Conservation (phyloP, 805 yeast species). For the Saccharomycopsis lassenensis region DNA sequence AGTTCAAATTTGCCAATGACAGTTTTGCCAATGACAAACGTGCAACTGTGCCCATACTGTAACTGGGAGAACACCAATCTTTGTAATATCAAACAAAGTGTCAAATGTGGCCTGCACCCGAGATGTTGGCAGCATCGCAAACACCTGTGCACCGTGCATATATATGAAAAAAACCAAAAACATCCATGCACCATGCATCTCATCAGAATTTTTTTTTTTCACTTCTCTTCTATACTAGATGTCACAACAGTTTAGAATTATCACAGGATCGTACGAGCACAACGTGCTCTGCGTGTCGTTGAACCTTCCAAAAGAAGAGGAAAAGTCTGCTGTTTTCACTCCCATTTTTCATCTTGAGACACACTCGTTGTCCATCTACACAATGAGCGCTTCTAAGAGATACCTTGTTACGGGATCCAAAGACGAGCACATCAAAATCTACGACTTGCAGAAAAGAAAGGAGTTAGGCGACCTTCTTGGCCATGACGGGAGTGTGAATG, state of each 20-base stretch:
- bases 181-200: background rate
- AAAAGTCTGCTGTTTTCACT: constrained; percentile 56
- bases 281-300: constrained; percentile 75
- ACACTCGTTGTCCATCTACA: constrained; percentile 77
- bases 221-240: background rate
- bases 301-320: constrained; percentile 34
- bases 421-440: constrained; percentile 90
- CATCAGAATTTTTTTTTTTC: background rate
- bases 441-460: constrained; percentile 86
- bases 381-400: constrained; percentile 72
- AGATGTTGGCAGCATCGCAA: too few species aligned
- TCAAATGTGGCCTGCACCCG: too few species aligned
- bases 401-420: constrained; percentile 89
- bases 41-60: too few species aligned
- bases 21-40: too few species aligned
- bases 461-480: constrained; percentile 85
- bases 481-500: constrained; percentile 82
- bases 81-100: too few species aligned
- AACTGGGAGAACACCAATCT: too few species aligned
- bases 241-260: constrained; percentile 62
- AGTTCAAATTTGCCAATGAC: too few species aligned
- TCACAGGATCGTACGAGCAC: constrained; percentile 95
- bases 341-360: constrained; percentile 96
- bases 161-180: too few species aligned
- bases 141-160: too few species aligned